phyloP scores from a whole-genome alignment of 2,329 filamentous ascomycete genomes.

The Fusarium tanahbumbuense region DNA sequence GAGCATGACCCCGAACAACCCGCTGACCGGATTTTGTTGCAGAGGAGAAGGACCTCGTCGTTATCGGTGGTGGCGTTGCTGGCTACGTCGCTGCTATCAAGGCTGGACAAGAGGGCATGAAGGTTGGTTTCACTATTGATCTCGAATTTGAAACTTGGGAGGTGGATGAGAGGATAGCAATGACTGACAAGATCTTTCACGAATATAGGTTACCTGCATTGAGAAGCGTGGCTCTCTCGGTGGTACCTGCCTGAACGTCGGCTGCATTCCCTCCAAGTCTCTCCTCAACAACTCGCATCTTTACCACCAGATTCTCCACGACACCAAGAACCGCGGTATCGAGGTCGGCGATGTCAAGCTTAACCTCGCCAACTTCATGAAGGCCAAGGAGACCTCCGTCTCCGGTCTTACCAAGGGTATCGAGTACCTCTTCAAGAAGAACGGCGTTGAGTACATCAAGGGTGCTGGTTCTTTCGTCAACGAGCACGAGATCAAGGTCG shows the following conservation, averaged over 20 bases:
- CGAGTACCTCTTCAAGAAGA: constrained; percentile 99
- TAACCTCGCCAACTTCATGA: constrained; percentile 96
- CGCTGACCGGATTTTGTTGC: constrained; percentile 41
- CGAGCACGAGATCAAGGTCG: constrained; percentile 91
- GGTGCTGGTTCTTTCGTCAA: constrained; percentile 87
- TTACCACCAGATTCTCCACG: constrained; percentile 96
- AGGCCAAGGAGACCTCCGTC: constrained; percentile 96
- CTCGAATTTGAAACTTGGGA: not conserved
- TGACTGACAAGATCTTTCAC: constrained; percentile 26
- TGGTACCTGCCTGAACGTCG: constrained; percentile 98
- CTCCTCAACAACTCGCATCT: constrained; percentile 99
- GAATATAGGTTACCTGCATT: constrained; percentile 86
- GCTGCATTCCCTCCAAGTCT: constrained; percentile 99
- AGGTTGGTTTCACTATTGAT: constrained; percentile 65
- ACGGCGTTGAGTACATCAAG: constrained; percentile 98
- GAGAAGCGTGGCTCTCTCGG: constrained; percentile 97
- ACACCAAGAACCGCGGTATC: constrained; percentile 96
- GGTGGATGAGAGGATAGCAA: constrained; percentile 11
- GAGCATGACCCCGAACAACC: constrained; percentile 24
- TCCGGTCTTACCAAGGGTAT: constrained; percentile 92
- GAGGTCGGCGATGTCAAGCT: constrained; percentile 97
- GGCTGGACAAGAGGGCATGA: constrained; percentile 95
- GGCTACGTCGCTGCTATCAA: constrained; percentile 99
- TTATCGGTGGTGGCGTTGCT: constrained; percentile 97
- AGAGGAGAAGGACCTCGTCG: constrained; percentile 96